Conservation (phyloP, 2,329 filamentous ascomycete species). For the Lojkania enalia region DNA sequence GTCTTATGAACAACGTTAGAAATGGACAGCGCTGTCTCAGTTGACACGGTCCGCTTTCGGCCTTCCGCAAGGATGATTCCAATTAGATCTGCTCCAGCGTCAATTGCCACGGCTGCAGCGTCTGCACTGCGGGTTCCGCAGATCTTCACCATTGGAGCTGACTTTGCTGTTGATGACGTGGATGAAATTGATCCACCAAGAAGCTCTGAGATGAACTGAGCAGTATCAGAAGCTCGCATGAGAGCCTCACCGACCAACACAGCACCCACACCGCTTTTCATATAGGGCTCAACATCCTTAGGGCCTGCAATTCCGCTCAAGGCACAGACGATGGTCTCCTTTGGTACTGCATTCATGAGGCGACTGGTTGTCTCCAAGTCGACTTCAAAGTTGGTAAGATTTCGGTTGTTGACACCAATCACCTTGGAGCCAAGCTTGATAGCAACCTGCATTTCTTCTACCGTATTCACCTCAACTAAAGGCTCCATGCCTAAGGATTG, state of each 20-base stretch:
- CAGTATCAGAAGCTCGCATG: slow-evolving; percentile 86
- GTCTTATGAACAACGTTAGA: slow-evolving; percentile 72
- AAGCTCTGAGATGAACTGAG: slow-evolving; percentile 79
- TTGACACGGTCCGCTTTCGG: slow-evolving; percentile 76
- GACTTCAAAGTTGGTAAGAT: slow-evolving; percentile 94
- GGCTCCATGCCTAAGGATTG: slow-evolving; percentile 94
- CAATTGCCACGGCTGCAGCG: slow-evolving; percentile 76
- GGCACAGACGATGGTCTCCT: slow-evolving; percentile 86
- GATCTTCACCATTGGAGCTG: slow-evolving; percentile 76
- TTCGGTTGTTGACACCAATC: slow-evolving; percentile 97
- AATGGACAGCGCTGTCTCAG: slow-evolving; percentile 78
- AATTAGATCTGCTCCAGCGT: slow-evolving; percentile 86
- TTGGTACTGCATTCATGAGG: slow-evolving; percentile 81
- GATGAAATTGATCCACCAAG: slow-evolving; percentile 60
- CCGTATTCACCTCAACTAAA: slow-evolving; percentile 92
- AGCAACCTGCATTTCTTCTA: slow-evolving; percentile 88
- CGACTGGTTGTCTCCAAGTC: slow-evolving; percentile 91
- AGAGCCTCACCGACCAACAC: slow-evolving; percentile 94
- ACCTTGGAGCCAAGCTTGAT: slow-evolving; percentile 84
- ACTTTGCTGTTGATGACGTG: slow-evolving; percentile 26
- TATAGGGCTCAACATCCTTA: slow-evolving; percentile 84
- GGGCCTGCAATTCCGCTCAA: slow-evolving; percentile 91
- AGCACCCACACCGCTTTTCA: slow-evolving; percentile 86
- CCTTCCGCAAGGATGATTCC: slow-evolving; percentile 90
- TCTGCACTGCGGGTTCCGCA: slow-evolving; percentile 87